Evolutionary conservation across 139 green algal genomes (phyloP).

Genomic region (Chlamydomonas sp.): DNA sequence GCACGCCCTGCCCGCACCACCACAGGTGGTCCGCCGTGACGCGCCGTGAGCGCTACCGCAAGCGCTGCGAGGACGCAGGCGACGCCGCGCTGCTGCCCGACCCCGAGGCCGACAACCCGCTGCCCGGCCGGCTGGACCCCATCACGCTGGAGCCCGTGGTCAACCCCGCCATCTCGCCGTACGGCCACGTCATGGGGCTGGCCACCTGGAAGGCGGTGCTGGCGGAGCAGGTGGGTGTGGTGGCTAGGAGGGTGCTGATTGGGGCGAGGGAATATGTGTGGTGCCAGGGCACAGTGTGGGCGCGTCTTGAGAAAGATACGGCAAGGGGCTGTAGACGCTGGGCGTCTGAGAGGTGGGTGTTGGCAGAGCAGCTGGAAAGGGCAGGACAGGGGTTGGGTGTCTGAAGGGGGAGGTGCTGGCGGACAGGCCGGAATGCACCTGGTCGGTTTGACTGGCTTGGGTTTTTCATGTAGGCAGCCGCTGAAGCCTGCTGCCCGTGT

Average conservation of each 20-base stretch:
- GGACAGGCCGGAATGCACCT: neutral
- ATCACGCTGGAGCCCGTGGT: conserved; percentile 87
- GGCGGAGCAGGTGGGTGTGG: conserved; percentile 56
- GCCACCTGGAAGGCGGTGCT: conserved; percentile 92
- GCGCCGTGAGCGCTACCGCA: conserved; percentile 77
- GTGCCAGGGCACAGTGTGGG: neutral
- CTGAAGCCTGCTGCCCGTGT: neutral
- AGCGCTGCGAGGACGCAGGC: conserved; percentile 69
- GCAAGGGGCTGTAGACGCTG: too few relatives aligned
- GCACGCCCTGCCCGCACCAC: too few relatives aligned
- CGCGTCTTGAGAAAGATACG: neutral
- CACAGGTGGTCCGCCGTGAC: conserved; percentile 78
- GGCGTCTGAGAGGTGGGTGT: too few relatives aligned
- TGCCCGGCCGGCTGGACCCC: conserved; percentile 85
- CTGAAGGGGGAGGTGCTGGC: neutral
- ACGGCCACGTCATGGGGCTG: conserved; percentile 89
- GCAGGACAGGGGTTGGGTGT: neutral
- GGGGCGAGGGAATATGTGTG: neutral
- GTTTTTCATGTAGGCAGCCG: neutral
- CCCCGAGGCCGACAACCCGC: conserved; percentile 68
- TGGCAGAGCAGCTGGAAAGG: neutral
- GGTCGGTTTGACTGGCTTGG: neutral
- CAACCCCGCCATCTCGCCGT: conserved; percentile 79
- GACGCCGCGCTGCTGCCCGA: conserved; percentile 37
- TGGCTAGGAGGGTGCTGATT: neutral